A percentile compares a stretch with the other conserved stretches of the same genome.
phyloP scores from a whole-genome alignment of 225 moss, liverwort and hornwort species.

The Pseudisothecium myosuroides region DNA sequence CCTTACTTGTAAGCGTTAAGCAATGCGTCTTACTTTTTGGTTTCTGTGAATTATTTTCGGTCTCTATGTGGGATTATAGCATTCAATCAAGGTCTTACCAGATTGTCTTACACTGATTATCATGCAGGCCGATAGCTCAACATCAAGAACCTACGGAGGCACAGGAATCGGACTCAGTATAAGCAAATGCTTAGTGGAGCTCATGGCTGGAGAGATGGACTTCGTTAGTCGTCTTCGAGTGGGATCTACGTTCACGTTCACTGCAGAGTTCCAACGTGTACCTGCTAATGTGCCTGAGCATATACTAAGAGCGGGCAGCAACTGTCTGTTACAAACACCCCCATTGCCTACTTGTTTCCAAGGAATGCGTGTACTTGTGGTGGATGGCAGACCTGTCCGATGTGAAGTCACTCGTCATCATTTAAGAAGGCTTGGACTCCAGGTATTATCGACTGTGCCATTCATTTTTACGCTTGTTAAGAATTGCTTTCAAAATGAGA shows the following conservation, averaged over 20 bases:
- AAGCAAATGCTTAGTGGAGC: conserved; percentile 50
- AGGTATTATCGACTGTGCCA: conserved; percentile 9
- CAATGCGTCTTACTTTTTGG: not conserved
- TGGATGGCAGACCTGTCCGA: conserved; percentile 52
- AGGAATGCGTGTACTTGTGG: conserved; percentile 50
- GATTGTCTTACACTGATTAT: not conserved
- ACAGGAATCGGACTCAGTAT: conserved; percentile 66
- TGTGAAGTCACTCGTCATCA: conserved; percentile 58
- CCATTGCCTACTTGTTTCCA: conserved; percentile 45
- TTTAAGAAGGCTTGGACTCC: conserved; percentile 43
- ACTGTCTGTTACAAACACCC: conserved; percentile 39
- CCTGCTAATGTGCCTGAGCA: conserved; percentile 42
- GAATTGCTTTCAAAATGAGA: not conserved
- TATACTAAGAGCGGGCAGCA: conserved; percentile 33
- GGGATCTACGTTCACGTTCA: conserved; percentile 56
- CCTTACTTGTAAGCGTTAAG: not conserved
- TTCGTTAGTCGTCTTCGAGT: conserved; percentile 44
- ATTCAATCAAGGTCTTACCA: not conserved
- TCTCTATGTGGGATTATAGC: not conserved
- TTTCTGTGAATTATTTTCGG: not conserved
- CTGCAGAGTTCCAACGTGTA: conserved; percentile 36
- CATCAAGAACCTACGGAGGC: conserved; percentile 63
- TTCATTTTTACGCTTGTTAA: not conserved
- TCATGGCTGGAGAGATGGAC: conserved; percentile 59
- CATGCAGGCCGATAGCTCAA: conserved; percentile 62